phyloP scores from a whole-genome alignment of 2,329 filamentous ascomycete species.

The Tolypocladium sp. region DNA sequence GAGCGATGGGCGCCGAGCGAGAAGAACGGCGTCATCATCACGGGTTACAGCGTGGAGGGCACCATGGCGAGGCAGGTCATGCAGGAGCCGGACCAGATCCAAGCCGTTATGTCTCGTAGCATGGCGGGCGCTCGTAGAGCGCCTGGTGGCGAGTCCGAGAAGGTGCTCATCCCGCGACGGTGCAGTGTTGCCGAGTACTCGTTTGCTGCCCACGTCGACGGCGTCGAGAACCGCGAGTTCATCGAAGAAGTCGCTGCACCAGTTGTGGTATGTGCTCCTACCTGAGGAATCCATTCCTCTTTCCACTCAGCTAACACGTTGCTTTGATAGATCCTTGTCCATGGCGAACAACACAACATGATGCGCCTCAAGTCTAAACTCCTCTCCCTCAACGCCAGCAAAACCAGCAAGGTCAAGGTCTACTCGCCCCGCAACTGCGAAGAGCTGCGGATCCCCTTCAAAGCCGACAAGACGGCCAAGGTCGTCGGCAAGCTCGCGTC shows the following conservation, averaged over 20 bases:
- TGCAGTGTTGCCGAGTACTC: constrained; percentile 93
- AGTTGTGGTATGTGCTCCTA: constrained; percentile 64
- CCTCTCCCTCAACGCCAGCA: constrained; percentile 79
- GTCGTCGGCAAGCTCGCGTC: constrained; percentile 90
- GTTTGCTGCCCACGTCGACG: constrained; percentile 95
- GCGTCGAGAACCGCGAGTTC: constrained; percentile 90
- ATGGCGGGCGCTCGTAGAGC: constrained; percentile 51
- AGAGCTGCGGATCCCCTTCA: constrained; percentile 89
- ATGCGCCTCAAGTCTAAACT: constrained; percentile 93
- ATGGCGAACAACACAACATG: constrained; percentile 97
- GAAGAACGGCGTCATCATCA: constrained; percentile 97
- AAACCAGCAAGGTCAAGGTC: constrained; percentile 76
- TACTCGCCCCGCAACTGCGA: constrained; percentile 93
- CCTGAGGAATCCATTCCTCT: constrained; percentile 3
- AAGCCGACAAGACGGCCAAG: constrained; percentile 88
- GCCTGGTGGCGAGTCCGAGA: constrained; percentile 66
- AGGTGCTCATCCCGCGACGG: constrained; percentile 81
- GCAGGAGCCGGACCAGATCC: constrained; percentile 90
- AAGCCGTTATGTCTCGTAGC: constrained; percentile 79
- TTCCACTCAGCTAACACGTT: not conserved
- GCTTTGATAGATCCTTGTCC: constrained; percentile 69
- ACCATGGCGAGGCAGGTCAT: constrained; percentile 97
- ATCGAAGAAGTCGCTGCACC: constrained; percentile 90
- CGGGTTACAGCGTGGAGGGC: constrained; percentile 94
- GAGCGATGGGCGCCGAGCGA: constrained; percentile 95